A percentile compares a stretch with the other conserved stretches of the same genome.
These are phyloP conservation scores for Fusarium paranaense DNA, from an alignment of 2,329 filamentous ascomycete genomes.

Conservation along the genomic window DNA sequence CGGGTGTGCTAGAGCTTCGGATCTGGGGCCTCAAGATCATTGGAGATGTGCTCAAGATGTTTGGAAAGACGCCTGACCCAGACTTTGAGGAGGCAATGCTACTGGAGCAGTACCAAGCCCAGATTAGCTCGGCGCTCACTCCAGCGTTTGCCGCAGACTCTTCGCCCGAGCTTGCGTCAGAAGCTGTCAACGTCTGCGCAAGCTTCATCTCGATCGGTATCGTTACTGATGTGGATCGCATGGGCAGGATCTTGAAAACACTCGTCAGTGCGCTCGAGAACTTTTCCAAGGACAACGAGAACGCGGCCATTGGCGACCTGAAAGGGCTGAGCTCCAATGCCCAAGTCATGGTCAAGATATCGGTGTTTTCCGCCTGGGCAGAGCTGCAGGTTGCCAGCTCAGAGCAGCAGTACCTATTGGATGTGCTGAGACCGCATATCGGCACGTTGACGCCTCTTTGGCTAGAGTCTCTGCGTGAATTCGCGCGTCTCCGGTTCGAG, in stretches of 20 bases:
- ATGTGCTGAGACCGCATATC: constrained; percentile 91
- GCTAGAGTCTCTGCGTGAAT: constrained; percentile 93
- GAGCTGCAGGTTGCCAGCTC: constrained; percentile 94
- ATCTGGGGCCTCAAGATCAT: constrained; percentile 95
- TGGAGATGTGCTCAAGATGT: constrained; percentile 92
- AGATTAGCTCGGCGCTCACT: constrained; percentile 95
- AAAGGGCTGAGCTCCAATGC: constrained; percentile 95
- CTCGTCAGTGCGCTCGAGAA: constrained; percentile 91
- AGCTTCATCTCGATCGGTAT: constrained; percentile 97
- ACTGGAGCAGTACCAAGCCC: constrained; percentile 97
- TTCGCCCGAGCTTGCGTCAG: constrained; percentile 92
- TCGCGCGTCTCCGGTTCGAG: constrained; percentile 92
- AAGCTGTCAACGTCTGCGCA: constrained; percentile 97
- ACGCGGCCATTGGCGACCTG: constrained; percentile 90
- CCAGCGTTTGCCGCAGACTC: constrained; percentile 97
- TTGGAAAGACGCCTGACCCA: constrained; percentile 93
- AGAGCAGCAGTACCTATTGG: constrained; percentile 88
- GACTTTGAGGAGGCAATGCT: constrained; percentile 98
- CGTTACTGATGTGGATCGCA: constrained; percentile 96
- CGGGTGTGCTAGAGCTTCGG: constrained; percentile 88
- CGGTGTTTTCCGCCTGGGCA: constrained; percentile 96
- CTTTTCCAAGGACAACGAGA: constrained; percentile 84
- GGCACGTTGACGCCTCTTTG: constrained; percentile 91
- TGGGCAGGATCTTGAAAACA: constrained; percentile 96
- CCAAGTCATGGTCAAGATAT: constrained; percentile 98